phyloP scores from a whole-genome alignment of 2,329 filamentous ascomycete genomes.

The Elsinoe australis region DNA sequence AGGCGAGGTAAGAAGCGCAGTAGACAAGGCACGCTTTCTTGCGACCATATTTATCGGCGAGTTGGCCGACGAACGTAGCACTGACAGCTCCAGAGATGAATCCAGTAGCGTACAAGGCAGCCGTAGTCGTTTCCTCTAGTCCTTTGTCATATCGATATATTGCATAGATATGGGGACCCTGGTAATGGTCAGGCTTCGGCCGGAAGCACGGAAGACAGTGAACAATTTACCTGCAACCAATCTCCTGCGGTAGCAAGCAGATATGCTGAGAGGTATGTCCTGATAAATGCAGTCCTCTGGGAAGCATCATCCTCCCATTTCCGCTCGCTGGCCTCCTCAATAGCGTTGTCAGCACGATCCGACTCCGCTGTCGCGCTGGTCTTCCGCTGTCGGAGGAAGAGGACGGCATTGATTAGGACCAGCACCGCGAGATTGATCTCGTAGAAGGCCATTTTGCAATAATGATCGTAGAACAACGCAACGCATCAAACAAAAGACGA shows the following conservation, averaged over 20 bases:
- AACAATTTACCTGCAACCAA: constrained; percentile 37
- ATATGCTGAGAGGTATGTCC: constrained; percentile 34
- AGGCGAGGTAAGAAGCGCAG: constrained; percentile 47
- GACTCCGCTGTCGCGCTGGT: background rate
- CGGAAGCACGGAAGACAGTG: background rate
- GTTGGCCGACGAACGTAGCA: constrained; percentile 42
- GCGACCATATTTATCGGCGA: constrained; percentile 47
- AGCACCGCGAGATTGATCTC: constrained; percentile 23
- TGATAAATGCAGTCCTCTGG: background rate
- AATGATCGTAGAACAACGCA: no score
- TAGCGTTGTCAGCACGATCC: background rate
- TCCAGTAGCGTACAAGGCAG: constrained; percentile 40
- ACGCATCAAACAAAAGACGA: background rate
- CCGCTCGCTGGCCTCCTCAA: constrained; percentile 15
- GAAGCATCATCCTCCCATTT: constrained; percentile 22
- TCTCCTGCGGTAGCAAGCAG: constrained; percentile 39
- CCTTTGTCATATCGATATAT: constrained; percentile 47
- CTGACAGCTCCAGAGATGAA: constrained; percentile 45
- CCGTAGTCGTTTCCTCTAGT: constrained; percentile 40
- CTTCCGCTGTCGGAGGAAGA: constrained; percentile 20
- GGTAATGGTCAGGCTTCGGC: background rate
- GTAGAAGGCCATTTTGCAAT: constrained; percentile 25
- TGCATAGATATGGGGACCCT: constrained; percentile 45
- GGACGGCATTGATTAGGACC: constrained; percentile 21
- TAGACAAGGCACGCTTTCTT: constrained; percentile 48